phyloP scores from a whole-genome alignment of 805 yeast species.

The Torulaspora quercuum region DNA sequence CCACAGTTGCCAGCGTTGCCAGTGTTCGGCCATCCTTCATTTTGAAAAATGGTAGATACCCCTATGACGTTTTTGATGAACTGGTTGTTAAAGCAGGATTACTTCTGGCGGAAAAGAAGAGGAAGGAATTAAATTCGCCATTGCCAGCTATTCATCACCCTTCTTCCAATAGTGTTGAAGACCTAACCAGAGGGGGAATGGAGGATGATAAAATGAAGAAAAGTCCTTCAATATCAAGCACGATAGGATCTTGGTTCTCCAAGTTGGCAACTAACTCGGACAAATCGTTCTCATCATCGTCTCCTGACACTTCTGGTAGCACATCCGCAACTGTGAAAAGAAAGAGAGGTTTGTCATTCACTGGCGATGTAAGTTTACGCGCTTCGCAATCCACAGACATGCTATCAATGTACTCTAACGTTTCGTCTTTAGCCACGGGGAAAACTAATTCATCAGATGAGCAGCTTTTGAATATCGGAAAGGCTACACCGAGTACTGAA shows the following conservation, averaged over 20 bases:
- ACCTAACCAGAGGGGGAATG: background rate
- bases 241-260: conserved; percentile 22
- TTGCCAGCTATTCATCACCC: conserved; percentile 9
- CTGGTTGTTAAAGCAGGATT: conserved; percentile 22
- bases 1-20: conserved; percentile 18
- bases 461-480: conserved; percentile 5
- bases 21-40: conserved; percentile 22
- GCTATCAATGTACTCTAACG: conserved; percentile 24
- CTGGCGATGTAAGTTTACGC: conserved; percentile 9
- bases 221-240: conserved; percentile 13
- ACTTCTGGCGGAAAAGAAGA: conserved; percentile 18
- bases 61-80: conserved; percentile 30
- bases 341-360: conserved; percentile 2
- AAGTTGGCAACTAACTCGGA: conserved; percentile 13
- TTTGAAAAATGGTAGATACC: conserved; percentile 23
- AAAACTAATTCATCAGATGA: conserved; percentile 20
- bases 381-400: conserved; percentile 19
- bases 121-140: conserved; percentile 12
- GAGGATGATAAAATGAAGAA: conserved; percentile 1
- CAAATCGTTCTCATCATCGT: background rate
- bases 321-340: background rate
- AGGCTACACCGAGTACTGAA: background rate
- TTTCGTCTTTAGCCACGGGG: conserved; percentile 21
- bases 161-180: background rate
- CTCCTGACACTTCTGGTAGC: background rate